phyloP scores from a whole-genome alignment of 495 filamentous ascomycete genomes.

The Podospora tetraspora region DNA sequence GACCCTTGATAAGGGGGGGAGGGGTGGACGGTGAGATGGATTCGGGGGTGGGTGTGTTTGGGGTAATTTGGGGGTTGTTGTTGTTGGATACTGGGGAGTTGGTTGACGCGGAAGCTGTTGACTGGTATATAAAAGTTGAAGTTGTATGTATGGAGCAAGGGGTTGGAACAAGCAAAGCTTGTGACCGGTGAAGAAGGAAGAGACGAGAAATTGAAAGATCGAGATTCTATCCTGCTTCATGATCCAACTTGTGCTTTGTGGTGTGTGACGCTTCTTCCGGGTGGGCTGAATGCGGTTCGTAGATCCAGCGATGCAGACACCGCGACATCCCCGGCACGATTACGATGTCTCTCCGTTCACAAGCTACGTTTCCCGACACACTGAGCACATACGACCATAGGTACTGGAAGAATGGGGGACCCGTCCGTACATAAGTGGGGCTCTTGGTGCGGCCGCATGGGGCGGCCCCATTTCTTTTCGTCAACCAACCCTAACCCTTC shows the following conservation, averaged over 20 bases:
- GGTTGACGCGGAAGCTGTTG: neutral
- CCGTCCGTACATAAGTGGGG: too few relatives aligned
- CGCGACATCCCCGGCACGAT: too few relatives aligned
- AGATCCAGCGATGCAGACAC: too few relatives aligned
- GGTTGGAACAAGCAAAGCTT: too few relatives aligned
- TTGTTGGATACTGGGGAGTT: neutral
- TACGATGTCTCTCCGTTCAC: too few relatives aligned
- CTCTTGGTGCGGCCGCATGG: too few relatives aligned
- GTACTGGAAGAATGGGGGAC: conserved; percentile 39
- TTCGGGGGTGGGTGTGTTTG: neutral
- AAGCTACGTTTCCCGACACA: too few relatives aligned
- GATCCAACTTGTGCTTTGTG: too few relatives aligned
- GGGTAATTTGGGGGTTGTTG: neutral
- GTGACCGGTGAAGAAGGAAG: neutral
- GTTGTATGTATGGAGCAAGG: neutral
- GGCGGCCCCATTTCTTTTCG: too few relatives aligned
- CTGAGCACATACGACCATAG: conserved; percentile 14
- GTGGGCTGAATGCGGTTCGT: too few relatives aligned
- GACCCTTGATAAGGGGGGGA: neutral
- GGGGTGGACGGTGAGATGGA: neutral
- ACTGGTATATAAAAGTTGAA: neutral
- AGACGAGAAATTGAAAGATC: neutral
- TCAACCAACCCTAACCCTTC: too few relatives aligned
- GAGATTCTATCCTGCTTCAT: neutral
- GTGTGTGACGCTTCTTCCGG: too few relatives aligned